These are phyloP conservation scores for Leersia perrieri DNA, from an alignment of 176 grass and related monocot genomes.

Conservation along the genomic window DNA sequence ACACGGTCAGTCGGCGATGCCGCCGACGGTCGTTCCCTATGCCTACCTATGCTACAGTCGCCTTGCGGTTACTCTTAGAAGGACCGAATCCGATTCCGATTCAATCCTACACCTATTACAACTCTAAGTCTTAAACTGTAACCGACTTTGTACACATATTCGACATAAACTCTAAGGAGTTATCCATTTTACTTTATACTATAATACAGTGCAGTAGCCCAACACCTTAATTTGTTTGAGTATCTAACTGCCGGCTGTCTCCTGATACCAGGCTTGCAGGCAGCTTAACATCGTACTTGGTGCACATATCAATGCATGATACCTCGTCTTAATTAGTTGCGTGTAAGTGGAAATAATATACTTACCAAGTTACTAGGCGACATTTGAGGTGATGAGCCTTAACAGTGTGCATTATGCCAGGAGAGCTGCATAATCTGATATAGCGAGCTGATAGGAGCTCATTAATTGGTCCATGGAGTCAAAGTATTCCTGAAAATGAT, in stretches of 20 bases:
- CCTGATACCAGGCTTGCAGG: neutral
- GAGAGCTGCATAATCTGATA: neutral
- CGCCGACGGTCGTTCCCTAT: no score
- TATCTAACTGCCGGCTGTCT: neutral
- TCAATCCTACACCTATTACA: no score
- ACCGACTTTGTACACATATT: no score
- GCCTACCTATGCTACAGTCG: no score
- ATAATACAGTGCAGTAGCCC: no score
- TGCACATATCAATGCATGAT: neutral
- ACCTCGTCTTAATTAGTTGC: constrained; percentile 21
- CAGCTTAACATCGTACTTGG: neutral
- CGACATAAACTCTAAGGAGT: no score
- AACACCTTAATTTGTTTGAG: no score
- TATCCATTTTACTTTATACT: no score
- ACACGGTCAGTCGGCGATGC: no score
- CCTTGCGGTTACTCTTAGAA: no score
- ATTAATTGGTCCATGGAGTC: neutral
- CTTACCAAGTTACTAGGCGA: neutral
- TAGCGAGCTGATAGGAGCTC: neutral
- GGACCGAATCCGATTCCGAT: no score
- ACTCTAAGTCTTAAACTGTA: no score
- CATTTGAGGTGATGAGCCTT: neutral
- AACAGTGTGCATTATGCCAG: neutral
- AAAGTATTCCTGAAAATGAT: constrained; percentile 11
- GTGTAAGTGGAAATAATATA: constrained; percentile 27